Percentiles rank a stretch among this genome's conserved stretches.
phyloP scores from a whole-genome alignment of 768 basidiomycete genomes.

The Pulveroboletus sp. region DNA sequence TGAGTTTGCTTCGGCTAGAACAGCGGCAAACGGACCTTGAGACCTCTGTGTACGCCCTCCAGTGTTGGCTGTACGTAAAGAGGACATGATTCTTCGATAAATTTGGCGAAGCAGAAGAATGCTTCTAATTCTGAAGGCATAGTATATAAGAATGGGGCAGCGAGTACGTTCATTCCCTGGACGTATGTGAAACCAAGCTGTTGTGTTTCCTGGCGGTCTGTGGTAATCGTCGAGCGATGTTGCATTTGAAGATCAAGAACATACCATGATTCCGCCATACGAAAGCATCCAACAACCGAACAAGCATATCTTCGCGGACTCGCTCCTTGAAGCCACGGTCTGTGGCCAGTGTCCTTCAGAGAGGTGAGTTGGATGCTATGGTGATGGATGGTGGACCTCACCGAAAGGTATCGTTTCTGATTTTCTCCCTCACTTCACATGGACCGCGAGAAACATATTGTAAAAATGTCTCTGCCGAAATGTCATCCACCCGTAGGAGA shows the following conservation, averaged over 20 bases:
- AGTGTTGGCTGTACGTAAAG: constrained; percentile 96
- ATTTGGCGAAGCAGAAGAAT: constrained; percentile 93
- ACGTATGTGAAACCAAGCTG: constrained; percentile 92
- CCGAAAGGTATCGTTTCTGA: constrained; percentile 97
- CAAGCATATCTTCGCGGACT: constrained; percentile 95
- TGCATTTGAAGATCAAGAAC: constrained; percentile 8
- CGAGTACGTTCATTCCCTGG: constrained; percentile 99
- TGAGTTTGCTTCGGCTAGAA: background rate
- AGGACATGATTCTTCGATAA: constrained; percentile 93
- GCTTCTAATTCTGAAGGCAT: constrained; percentile 99
- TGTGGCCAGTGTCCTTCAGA: constrained; percentile 77
- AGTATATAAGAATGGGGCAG: constrained; percentile 95
- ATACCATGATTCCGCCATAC: constrained; percentile 92
- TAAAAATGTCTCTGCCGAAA: constrained; percentile 74
- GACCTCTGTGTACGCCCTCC: constrained; percentile 91
- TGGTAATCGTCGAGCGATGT: background rate
- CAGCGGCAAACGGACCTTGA: constrained; percentile 60
- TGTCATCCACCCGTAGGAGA: constrained; percentile 74
- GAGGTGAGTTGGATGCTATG: background rate
- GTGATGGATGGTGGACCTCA: constrained; percentile 26
- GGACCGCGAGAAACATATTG: constrained; percentile 81
- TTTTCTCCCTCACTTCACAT: constrained; percentile 87
- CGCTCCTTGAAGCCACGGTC: constrained; percentile 97
- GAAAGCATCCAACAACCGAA: constrained; percentile 95
- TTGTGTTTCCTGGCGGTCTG: constrained; percentile 76